A percentile compares a stretch with the other conserved stretches of the same genome.
Conservation (phyloP, 73 alveolate species). For the Paramecium biaurelia region DNA sequence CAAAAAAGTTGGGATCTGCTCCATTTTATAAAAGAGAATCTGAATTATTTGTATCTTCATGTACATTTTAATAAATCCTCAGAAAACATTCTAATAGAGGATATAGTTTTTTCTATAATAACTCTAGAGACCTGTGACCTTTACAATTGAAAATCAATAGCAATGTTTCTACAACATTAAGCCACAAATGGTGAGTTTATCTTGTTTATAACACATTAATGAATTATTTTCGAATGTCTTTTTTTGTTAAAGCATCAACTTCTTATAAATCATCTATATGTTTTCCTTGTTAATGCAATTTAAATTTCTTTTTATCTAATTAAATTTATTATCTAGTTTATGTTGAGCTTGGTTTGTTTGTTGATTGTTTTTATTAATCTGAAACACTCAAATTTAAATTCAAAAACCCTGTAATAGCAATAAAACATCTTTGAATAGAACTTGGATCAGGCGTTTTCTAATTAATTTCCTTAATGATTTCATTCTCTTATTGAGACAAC, state of each 20-base stretch:
- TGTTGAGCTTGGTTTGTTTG: background rate
- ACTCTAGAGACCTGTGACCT: background rate
- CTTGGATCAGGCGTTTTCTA: conserved; percentile 3
- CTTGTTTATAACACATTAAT: conserved; percentile 14
- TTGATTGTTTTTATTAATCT: background rate
- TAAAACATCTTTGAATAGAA: background rate
- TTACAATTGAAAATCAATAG: background rate
- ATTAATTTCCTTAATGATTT: background rate
- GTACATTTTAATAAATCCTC: background rate
- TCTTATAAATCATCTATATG: background rate
- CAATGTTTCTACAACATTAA: conserved; percentile 41
- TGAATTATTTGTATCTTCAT: background rate
- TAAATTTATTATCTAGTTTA: conserved; percentile 18
- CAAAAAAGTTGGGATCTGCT: background rate
- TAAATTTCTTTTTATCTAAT: background rate
- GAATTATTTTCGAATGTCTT: background rate
- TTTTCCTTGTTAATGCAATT: background rate
- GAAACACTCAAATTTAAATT: background rate
- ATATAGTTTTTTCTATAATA: background rate
- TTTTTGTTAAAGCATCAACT: background rate
- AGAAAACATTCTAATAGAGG: conserved; percentile 8
- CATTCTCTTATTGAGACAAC: background rate
- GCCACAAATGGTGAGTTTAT: conserved; percentile 40
- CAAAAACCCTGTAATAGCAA: background rate
- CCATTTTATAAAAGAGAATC: background rate